These are phyloP conservation scores for Ceratobasidium sp. DNA, from an alignment of 1,284 basidiomycete genomes.

Conservation along the genomic window DNA sequence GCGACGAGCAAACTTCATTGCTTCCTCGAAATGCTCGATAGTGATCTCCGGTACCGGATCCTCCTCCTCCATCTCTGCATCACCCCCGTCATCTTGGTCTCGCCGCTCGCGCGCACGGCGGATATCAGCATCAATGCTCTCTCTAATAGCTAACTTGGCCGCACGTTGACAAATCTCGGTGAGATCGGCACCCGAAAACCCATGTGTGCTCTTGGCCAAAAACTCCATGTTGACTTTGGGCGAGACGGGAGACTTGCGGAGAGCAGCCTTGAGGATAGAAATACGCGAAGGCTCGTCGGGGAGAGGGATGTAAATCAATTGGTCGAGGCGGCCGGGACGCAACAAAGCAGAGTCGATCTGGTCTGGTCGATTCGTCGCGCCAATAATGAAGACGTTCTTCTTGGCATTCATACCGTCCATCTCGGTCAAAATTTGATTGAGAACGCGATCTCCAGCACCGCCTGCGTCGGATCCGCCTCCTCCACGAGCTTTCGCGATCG, in stretches of 20 bases:
- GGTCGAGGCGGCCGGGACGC: conserved; percentile 97
- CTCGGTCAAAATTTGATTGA: conserved; percentile 97
- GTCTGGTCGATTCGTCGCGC: conserved; percentile 98
- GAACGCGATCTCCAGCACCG: conserved; percentile 95
- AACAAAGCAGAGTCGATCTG: conserved; percentile 97
- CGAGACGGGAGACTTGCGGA: conserved; percentile 92
- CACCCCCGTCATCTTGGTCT: conserved; percentile 77
- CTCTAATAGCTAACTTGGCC: conserved; percentile 95
- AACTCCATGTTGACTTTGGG: conserved; percentile 85
- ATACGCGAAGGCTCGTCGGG: conserved; percentile 93
- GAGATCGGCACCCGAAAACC: conserved; percentile 99
- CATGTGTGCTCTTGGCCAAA: conserved; percentile 93
- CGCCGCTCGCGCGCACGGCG: conserved; percentile 78
- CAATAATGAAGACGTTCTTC: conserved; percentile 99
- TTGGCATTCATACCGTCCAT: conserved; percentile 99
- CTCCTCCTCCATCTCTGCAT: conserved; percentile 75
- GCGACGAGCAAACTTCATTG: conserved; percentile 91
- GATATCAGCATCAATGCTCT: conserved; percentile 94
- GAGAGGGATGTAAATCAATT: conserved; percentile 91
- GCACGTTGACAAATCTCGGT: conserved; percentile 99
- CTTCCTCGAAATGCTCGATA: conserved; percentile 94
- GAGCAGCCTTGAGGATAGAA: conserved; percentile 87
- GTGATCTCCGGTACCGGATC: conserved; percentile 98
- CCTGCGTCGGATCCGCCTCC: conserved; percentile 82
- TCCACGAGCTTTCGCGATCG: conserved; percentile 97